These are phyloP conservation scores for Aspergillus pseudoterreus DNA, from an alignment of 2,329 filamentous ascomycete genomes.

Conservation along the genomic window DNA sequence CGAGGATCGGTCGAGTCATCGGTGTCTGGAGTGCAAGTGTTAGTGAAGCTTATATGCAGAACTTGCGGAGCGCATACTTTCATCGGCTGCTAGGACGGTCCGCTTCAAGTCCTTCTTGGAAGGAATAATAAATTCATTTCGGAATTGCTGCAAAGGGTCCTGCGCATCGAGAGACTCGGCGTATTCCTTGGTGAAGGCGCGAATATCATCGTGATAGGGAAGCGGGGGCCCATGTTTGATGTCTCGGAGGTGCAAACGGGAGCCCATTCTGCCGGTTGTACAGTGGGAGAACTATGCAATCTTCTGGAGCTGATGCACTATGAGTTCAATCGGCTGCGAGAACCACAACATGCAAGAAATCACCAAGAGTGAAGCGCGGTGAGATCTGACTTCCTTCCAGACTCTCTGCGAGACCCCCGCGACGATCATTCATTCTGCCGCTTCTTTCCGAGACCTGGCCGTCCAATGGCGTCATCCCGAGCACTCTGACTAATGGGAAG, in stretches of 20 bases:
- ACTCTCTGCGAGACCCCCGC: slow-evolving; percentile 5
- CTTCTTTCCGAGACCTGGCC: slow-evolving; percentile 13
- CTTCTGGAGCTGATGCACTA: background rate
- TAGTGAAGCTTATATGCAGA: background rate
- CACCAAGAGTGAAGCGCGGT: no score
- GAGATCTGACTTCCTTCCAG: background rate
- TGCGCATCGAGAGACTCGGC: slow-evolving; percentile 54
- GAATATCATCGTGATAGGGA: slow-evolving; percentile 29
- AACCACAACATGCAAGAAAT: no score
- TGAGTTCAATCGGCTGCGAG: background rate
- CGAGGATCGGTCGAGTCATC: slow-evolving; percentile 40
- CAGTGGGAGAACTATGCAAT: background rate
- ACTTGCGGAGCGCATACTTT: slow-evolving; percentile 9
- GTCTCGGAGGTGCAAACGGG: slow-evolving; percentile 23
- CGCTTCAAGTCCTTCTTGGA: slow-evolving; percentile 68
- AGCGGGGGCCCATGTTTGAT: slow-evolving; percentile 27
- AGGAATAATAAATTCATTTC: slow-evolving; percentile 73
- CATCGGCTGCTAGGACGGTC: slow-evolving; percentile 48
- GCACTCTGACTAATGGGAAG: slow-evolving; percentile 25
- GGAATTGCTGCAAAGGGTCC: slow-evolving; percentile 59
- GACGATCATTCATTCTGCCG: slow-evolving; percentile 24
- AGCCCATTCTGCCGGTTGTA: slow-evolving; percentile 21
- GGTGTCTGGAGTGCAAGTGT: slow-evolving; percentile 1
- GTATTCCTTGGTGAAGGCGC: slow-evolving; percentile 35
- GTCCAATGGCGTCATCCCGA: slow-evolving; percentile 28